Evolutionary conservation across 768 basidiomycete genomes (phyloP).

Genomic region (Lepiota brunneoincarnata): DNA sequence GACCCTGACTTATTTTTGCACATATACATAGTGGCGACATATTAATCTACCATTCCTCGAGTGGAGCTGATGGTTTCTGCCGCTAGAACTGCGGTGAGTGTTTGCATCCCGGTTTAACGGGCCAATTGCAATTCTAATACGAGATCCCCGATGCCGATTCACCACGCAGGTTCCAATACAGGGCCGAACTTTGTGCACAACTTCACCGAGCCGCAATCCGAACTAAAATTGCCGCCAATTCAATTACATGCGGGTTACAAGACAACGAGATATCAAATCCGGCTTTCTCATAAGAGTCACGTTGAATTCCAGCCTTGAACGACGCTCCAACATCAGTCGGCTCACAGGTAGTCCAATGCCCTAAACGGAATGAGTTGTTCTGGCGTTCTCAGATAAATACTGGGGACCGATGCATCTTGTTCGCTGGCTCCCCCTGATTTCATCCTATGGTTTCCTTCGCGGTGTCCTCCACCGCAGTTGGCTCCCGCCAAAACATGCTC

Average conservation of each 20-base stretch:
- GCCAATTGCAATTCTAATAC: neutral
- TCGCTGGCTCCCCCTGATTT: too few species aligned
- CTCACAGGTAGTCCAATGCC: neutral
- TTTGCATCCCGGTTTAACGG: neutral
- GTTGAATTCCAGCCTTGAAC: constrained; percentile 1
- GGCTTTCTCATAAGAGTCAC: neutral
- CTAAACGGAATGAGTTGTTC: too few species aligned
- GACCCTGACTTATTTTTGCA: constrained; percentile 6
- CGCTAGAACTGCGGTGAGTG: neutral
- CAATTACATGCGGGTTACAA: neutral
- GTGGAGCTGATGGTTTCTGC: neutral
- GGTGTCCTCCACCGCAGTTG: too few species aligned
- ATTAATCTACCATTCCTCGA: neutral
- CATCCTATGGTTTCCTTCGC: too few species aligned
- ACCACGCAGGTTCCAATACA: neutral
- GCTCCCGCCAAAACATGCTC: too few species aligned
- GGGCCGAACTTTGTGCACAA: neutral
- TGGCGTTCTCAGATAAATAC: too few species aligned
- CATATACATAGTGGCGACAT: neutral
- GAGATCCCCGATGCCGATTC: neutral
- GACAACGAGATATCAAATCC: neutral
- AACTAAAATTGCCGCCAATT: constrained; percentile 1
- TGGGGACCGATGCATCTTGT: too few species aligned
- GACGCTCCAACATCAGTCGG: constrained; percentile 3
- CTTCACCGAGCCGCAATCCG: constrained; percentile 1